phyloP scores from a whole-genome alignment of 805 yeast genomes.

The Sugiyamaella americana region DNA sequence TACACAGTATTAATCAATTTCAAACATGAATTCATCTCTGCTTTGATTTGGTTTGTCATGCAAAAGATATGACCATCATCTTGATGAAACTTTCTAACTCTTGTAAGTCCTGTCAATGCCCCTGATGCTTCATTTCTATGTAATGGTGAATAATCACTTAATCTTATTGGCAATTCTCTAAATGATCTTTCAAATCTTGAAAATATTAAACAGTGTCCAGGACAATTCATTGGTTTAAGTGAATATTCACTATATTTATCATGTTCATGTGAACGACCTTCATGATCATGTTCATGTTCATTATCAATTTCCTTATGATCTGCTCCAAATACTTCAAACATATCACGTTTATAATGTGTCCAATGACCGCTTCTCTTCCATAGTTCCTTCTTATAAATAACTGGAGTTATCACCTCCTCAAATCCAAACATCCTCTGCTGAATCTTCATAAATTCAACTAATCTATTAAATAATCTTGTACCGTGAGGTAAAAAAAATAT shows the following conservation, averaged over 20 bases:
- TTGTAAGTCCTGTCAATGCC: slow-evolving; percentile 82
- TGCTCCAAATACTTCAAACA: slow-evolving; percentile 76
- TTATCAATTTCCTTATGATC: slow-evolving; percentile 23
- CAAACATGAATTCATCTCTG: slow-evolving; percentile 68
- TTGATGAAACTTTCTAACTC: slow-evolving; percentile 94
- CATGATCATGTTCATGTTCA: slow-evolving; percentile 21
- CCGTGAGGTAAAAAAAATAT: slow-evolving; percentile 92
- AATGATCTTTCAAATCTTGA: slow-evolving; percentile 70
- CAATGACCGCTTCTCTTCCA: slow-evolving; percentile 96
- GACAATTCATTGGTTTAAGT: slow-evolving; percentile 73
- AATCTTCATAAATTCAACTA: slow-evolving; percentile 74
- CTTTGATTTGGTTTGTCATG: slow-evolving; percentile 62
- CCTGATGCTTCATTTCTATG: slow-evolving; percentile 96
- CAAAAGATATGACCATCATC: slow-evolving; percentile 98
- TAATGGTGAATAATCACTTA: slow-evolving; percentile 82
- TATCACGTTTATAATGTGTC: slow-evolving; percentile 89
- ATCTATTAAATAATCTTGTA: slow-evolving; percentile 72
- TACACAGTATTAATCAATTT: slow-evolving; percentile 72
- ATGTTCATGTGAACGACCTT: slow-evolving; percentile 23
- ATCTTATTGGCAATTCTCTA: slow-evolving; percentile 78
- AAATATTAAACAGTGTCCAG: slow-evolving; percentile 78
- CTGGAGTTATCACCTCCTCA: slow-evolving; percentile 87
- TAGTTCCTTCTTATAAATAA: slow-evolving; percentile 70
- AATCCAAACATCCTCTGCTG: slow-evolving; percentile 80
- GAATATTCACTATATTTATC: slow-evolving; percentile 55